Evolutionary conservation across 169 alveolate genomes (phyloP), one percentile per base, ranked within the genome.

Genomic region (Eimeria acervulina): DNA sequence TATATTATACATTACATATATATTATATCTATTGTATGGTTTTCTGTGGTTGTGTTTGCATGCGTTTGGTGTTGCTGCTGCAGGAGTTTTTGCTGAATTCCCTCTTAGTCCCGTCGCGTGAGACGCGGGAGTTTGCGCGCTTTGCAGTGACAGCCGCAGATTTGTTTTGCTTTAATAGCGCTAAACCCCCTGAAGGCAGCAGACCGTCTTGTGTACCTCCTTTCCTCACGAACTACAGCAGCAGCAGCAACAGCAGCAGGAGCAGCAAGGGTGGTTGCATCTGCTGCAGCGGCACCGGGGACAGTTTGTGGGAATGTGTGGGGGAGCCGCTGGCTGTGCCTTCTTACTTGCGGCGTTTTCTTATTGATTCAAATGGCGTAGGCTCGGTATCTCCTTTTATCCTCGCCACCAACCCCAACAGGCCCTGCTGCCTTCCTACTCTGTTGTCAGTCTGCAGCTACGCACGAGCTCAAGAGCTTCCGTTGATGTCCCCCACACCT

Each of bases 51-150:
- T 12, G 28, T 59, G 21, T n/a, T 28, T 21, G 6, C 26, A 21
- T 42, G 90, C 0, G 38, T 81, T 17, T 44, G 42, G n/a, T n/a
- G 81, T 12, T 12, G 47, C 12, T 36, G n/a, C 61, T 42, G 28
- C 93, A 85, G 93, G 38, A 47, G 12, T 61, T 85, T 26, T 38
- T 40, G 7, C 40, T 85, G 40, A 10, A 61, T 15, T 74, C 95
- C 33, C 61, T 52, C 28, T 36, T 92, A 68, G 68, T 78, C 15
- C 95, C 95, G 2, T 92, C 95, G 26, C 90, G 95, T 7, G 95
- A 92, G 84, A 92, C 95, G 28, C 95, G 95, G 31, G 95, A 92
- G 90, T 92, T 92, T 36, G 91, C 91, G 12, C 95, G 95, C 33
- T 74, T 84, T 38, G 95, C 88, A 10, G 84, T 92, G 12, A 63